Conservation (phyloP, 345 rosid genomes). For the Durio zibethinus region DNA sequence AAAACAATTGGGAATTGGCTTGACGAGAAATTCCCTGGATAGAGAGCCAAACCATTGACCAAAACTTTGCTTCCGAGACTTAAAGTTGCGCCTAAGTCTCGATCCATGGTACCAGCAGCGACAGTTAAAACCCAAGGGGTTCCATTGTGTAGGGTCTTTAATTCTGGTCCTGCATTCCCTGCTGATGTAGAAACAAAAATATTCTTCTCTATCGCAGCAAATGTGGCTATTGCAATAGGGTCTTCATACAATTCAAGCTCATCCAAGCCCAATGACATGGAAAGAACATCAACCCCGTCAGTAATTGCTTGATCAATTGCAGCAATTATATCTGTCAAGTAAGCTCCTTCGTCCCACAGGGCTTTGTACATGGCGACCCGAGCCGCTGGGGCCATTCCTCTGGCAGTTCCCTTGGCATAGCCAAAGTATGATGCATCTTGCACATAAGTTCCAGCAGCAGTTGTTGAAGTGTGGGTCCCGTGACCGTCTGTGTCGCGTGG, state of each 20-base stretch:
- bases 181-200: conserved; percentile 52
- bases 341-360: conserved; percentile 34
- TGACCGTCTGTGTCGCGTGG: conserved; percentile 46
- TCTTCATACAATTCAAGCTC: conserved; percentile 35
- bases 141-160: conserved; percentile 38
- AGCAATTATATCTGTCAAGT: conserved; percentile 38
- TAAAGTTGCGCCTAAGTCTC: conserved; percentile 31
- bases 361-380: conserved; percentile 55
- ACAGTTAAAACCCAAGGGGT: conserved; percentile 51
- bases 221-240: conserved; percentile 51
- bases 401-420: conserved; percentile 43
- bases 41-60: conserved; percentile 35
- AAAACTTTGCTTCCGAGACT: conserved; percentile 24
- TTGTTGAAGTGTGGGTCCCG: conserved; percentile 57
- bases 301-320: conserved; percentile 53
- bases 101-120: conserved; percentile 44
- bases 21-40: conserved; percentile 25
- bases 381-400: conserved; percentile 44
- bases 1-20: conserved; percentile 31
- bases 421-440: conserved; percentile 39
- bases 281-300: conserved; percentile 51
- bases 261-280: conserved; percentile 42
- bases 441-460: conserved; percentile 44
- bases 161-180: conserved; percentile 37
- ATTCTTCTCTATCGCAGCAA: conserved; percentile 42